These are phyloP conservation scores for Medicago ruthenica DNA, from an alignment of 306 rosid species.

Conservation along the genomic window DNA sequence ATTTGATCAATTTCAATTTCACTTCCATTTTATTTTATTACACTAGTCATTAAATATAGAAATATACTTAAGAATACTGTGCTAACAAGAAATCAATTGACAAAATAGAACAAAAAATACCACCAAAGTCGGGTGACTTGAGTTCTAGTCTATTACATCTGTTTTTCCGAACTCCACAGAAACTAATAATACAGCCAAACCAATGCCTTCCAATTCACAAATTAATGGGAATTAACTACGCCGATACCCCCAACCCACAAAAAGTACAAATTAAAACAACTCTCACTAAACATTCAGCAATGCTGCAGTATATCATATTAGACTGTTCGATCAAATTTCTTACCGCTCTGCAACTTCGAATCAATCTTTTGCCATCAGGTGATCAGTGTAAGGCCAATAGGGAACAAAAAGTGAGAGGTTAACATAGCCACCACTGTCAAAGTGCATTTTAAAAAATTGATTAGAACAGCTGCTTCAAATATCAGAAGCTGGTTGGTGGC, in stretches of 20 bases:
- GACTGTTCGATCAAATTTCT: slow-evolving; percentile 23
- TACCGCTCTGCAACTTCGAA: slow-evolving; percentile 12
- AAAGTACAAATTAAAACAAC: slow-evolving; percentile 11
- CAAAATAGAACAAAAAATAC: slow-evolving; percentile 13
- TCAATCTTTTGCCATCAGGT: slow-evolving; percentile 35
- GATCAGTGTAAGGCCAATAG: slow-evolving; percentile 41
- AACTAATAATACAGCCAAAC: slow-evolving; percentile 35
- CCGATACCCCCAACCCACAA: slow-evolving; percentile 14
- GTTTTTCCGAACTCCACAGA: slow-evolving; percentile 42
- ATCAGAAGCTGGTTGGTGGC: slow-evolving; percentile 45
- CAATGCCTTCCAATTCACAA: slow-evolving; percentile 42
- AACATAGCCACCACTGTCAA: slow-evolving; percentile 37
- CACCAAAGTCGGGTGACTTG: slow-evolving; percentile 25
- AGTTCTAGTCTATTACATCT: slow-evolving; percentile 18
- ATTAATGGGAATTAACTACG: slow-evolving; percentile 32
- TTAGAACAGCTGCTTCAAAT: slow-evolving; percentile 28
- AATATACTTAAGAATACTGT: neutral
- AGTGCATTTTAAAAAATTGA: slow-evolving; percentile 39
- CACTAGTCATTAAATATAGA: neutral
- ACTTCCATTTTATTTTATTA: too few species aligned
- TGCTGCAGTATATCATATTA: slow-evolving; percentile 33
- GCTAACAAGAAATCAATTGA: neutral
- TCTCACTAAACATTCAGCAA: slow-evolving; percentile 27
- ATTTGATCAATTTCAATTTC: neutral
- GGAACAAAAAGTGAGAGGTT: slow-evolving; percentile 38